Percentiles rank a stretch among this genome's conserved stretches.
Conservation (phyloP, 768 basidiomycete genomes). For the Mycena olivaceomarginata region DNA sequence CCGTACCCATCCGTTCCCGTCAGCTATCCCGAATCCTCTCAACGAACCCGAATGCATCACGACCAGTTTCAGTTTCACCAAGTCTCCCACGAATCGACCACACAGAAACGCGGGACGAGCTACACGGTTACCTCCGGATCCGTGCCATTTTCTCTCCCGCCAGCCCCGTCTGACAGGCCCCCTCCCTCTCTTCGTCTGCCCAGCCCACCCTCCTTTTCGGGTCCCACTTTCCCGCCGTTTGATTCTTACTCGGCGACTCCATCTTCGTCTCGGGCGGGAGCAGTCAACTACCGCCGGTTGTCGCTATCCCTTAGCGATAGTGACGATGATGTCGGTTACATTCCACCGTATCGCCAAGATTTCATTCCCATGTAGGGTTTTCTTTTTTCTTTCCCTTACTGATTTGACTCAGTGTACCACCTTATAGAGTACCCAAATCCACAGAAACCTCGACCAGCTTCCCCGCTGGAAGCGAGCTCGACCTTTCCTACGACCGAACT, state of each 20-base stretch:
- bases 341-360: neutral
- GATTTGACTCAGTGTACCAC: neutral
- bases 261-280: neutral
- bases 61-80: constrained; percentile 1
- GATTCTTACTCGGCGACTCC: neutral
- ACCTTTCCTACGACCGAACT: neutral
- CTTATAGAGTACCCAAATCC: constrained; percentile 18
- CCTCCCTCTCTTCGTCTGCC: constrained; percentile 23
- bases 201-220: constrained; percentile 18
- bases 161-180: constrained; percentile 22
- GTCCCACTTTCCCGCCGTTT: neutral
- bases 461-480: neutral
- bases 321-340: constrained; percentile 1
- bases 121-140: neutral
- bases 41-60: constrained; percentile 24
- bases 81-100: neutral
- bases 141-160: constrained; percentile 12
- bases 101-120: neutral
- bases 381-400: neutral
- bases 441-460: neutral
- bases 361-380: constrained; percentile 38
- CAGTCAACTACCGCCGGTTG: constrained; percentile 5
- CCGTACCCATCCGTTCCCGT: constrained; percentile 1
- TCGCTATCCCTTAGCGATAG: neutral
- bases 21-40: constrained; percentile 29